A percentile compares a stretch with the other conserved stretches of the same genome.
phyloP scores from a whole-genome alignment of 208 protist species.

The Leishmania gerbilli region DNA sequence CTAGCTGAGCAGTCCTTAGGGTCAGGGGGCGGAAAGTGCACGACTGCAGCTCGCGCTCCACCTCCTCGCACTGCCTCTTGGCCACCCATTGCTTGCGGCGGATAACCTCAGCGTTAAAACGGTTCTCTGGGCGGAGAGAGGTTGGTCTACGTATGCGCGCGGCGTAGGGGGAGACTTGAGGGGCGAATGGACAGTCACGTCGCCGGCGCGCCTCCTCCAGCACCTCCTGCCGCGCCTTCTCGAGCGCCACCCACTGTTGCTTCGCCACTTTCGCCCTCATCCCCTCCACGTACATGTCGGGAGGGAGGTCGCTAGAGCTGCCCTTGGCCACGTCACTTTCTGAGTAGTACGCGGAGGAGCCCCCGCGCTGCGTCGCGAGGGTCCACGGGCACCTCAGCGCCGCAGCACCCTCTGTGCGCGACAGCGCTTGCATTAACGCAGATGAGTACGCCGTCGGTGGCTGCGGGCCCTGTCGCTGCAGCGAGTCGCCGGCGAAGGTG shows the following conservation, averaged over 20 bases:
- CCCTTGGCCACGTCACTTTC: slow-evolving; percentile 4
- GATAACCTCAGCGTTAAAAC: slow-evolving; percentile 65
- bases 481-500: neutral
- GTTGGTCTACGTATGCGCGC: slow-evolving; percentile 56
- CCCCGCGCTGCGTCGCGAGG: slow-evolving; percentile 6
- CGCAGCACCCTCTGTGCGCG: slow-evolving; percentile 44
- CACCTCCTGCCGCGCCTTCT: slow-evolving; percentile 68
- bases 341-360: slow-evolving; percentile 5
- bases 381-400: slow-evolving; percentile 25
- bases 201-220: slow-evolving; percentile 58
- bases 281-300: slow-evolving; percentile 70
- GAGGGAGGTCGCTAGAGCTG: slow-evolving; percentile 16
- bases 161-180: slow-evolving; percentile 69
- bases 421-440: slow-evolving; percentile 62
- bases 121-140: slow-evolving; percentile 69
- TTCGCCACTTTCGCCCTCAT: slow-evolving; percentile 77
- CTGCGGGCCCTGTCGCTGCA: neutral
- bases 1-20: slow-evolving; percentile 44
- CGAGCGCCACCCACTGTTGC: slow-evolving; percentile 80
- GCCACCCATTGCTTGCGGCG: slow-evolving; percentile 66
- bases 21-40: slow-evolving; percentile 90
- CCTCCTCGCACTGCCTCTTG: slow-evolving; percentile 53
- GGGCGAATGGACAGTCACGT: slow-evolving; percentile 78
- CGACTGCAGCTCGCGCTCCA: slow-evolving; percentile 59
- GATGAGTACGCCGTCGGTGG: slow-evolving; percentile 43